These are phyloP conservation scores for Sclerospora graminicola DNA, from an alignment of 352 stramenopile species.

Conservation along the genomic window DNA sequence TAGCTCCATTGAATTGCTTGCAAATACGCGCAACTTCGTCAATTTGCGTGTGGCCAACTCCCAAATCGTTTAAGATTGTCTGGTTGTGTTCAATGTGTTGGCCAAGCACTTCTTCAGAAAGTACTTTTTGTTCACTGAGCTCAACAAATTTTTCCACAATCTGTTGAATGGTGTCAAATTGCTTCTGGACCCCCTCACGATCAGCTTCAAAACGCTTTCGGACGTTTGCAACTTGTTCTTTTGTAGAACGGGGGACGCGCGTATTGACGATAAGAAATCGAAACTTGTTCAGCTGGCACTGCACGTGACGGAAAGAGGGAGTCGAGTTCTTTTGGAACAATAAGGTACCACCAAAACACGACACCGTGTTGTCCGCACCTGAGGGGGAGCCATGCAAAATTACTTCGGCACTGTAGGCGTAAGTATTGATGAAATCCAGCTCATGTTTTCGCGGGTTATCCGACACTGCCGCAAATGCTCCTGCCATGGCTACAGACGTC, in stretches of 20 bases:
- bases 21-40: conserved; percentile 65
- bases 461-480: conserved; percentile 39
- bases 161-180: conserved; percentile 75
- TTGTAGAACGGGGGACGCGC: conserved; percentile 82
- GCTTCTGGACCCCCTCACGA: conserved; percentile 22
- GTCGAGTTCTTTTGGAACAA: conserved; percentile 53
- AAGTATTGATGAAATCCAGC: conserved; percentile 66
- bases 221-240: conserved; percentile 73
- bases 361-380: conserved; percentile 89
- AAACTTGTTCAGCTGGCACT: conserved; percentile 51
- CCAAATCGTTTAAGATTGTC: conserved; percentile 56
- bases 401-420: conserved; percentile 82
- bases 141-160: conserved; percentile 59
- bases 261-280: conserved; percentile 88
- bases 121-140: conserved; percentile 20
- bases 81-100: conserved; percentile 67
- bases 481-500: conserved; percentile 79
- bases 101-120: conserved; percentile 35
- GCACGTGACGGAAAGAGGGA: conserved; percentile 34
- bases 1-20: conserved; percentile 36
- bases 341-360: conserved; percentile 79
- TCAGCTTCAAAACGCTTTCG: conserved; percentile 49
- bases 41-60: conserved; percentile 79
- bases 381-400: conserved; percentile 87
- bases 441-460: conserved; percentile 10